Conservation (phyloP, 495 filamentous ascomycete species). For the Immersiella caudata region DNA sequence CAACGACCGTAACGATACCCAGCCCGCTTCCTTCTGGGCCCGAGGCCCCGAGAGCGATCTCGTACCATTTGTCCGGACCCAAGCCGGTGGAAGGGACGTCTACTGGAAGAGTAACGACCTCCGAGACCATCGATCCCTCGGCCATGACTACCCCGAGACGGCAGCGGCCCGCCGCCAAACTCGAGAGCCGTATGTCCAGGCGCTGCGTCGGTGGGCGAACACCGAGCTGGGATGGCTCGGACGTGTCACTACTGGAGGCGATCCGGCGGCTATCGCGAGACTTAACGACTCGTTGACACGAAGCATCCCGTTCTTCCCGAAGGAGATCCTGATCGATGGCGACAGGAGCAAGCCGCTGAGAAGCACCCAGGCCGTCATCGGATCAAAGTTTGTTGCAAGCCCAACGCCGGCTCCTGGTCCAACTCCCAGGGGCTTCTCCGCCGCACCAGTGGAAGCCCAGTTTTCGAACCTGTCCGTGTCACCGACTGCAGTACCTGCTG, state of each 20-base stretch:
- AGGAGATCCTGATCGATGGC: background rate
- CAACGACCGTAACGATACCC: background rate
- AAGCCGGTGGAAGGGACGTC: background rate
- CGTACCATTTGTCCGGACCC: background rate
- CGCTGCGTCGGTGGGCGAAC: conserved; percentile 1
- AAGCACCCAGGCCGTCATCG: background rate
- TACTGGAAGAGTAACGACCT: background rate
- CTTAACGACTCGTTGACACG: conserved; percentile 1
- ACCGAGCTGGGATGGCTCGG: conserved; percentile 3
- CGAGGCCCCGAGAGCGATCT: background rate
- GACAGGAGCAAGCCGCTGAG: background rate
- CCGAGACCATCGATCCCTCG: background rate
- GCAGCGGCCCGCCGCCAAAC: background rate
- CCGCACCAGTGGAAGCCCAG: background rate
- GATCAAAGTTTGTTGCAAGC: background rate
- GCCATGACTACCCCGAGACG: conserved; percentile 8
- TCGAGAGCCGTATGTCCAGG: background rate
- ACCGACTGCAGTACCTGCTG: background rate
- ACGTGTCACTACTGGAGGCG: background rate
- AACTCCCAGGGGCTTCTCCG: background rate
- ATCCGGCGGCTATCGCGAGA: background rate
- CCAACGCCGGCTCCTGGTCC: background rate
- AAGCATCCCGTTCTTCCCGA: background rate
- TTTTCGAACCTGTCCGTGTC: background rate
- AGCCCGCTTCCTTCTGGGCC: conserved; percentile 1